Evolutionary conservation across 805 yeast genomes (phyloP), one percentile per base, ranked within the genome.

Genomic region (Wickerhamomyces bisporus): DNA sequence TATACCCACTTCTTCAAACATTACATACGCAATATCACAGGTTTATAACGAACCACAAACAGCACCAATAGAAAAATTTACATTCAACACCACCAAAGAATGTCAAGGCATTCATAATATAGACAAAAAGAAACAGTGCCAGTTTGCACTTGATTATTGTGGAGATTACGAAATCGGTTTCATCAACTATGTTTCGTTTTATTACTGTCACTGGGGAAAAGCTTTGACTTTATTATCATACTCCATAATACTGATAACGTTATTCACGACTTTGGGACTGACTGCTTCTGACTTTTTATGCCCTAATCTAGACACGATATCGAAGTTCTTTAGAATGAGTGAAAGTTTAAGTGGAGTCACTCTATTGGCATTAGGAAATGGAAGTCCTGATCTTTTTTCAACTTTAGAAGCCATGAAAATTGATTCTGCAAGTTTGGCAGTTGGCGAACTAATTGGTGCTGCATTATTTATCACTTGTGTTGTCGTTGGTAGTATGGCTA

Each of bases 381-480:
- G 96, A 3, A 72, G 94, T 1, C 96, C 97, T 0, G 98, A 91
- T 60, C 78, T 91, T 9, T 73, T 88, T 25, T 75, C 91, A 26
- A 88, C 96, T 0, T 83, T 79, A 53, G 81, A 85, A 34, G 94
- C 97, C 3, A 76, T 93, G 77, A 71, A 72, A 27, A 62, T 77
- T 1, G 81, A 77, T 12, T 75, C 86, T 2, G 77, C 82, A 1
- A 74, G 86, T 3, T 66, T 91, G 56, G 97, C 98, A 0, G 62
- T 89, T 9, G 93, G 96, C 3, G 97, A 89, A 58, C 64, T 91
- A n/a, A 63, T 87, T 29, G 98, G 98, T 4, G 94, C 97, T 2
- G 86, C 95, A 0, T 72, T 85, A 34, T 88, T 91, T 55, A 77
- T 89, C 17, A 72, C 86, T 2, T 78, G 91, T 1, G 82, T 86